Evolutionary conservation across 108 stramenopile genomes (phyloP), one percentile per base, ranked within the genome.

Genomic region (Hondaea fermentalgiana): DNA sequence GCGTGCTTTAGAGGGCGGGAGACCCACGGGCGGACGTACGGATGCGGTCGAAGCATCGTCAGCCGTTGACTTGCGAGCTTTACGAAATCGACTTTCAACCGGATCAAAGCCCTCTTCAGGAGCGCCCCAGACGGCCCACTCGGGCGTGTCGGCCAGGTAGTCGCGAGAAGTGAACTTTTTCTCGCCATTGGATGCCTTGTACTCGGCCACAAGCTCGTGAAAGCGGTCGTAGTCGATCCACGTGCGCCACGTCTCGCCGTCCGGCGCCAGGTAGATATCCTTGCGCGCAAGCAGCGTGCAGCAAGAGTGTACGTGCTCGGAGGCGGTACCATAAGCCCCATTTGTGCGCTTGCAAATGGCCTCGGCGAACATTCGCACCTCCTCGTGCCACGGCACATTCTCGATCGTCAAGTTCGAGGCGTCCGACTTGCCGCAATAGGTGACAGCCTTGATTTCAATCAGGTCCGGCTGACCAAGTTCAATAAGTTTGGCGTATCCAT

Each of bases 201-300:
- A 87, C 23, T 17, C 87, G 60, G 91, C 91, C 3, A 96, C 96
- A 57, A 98, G 92, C 87, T 95, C 94, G 51, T 97, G 95, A 89
- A 97, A 98, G 87, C 93, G 94, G 45, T 95, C 95, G 89, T 98
- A 98, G 92, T 98, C 95, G 87, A 98, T 98, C 98, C 98, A 99
- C 5, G 98, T 98, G 64, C 92, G 92, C 98, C 98, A 99, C 10
- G 64, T 69, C 89, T 90, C 91, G 25, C 97, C 93, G 55, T 91
- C 91, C 5, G 93, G 95, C 35, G 94, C 93, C 44, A 89, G 92
- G 19, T 91, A 88, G 6, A 92, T 92, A 60, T 95, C 93, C 25
- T 93, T 92, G 10, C 91, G 60, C 3, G 95, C 92, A 45, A 99
- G 92, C 47, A 99, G 91, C n/a, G 97, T 96, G 69, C 96, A 96